Base-by-base conservation (phyloP, 2,329 filamentous ascomycete species). In the Hirsutella thompsonii region DNA sequence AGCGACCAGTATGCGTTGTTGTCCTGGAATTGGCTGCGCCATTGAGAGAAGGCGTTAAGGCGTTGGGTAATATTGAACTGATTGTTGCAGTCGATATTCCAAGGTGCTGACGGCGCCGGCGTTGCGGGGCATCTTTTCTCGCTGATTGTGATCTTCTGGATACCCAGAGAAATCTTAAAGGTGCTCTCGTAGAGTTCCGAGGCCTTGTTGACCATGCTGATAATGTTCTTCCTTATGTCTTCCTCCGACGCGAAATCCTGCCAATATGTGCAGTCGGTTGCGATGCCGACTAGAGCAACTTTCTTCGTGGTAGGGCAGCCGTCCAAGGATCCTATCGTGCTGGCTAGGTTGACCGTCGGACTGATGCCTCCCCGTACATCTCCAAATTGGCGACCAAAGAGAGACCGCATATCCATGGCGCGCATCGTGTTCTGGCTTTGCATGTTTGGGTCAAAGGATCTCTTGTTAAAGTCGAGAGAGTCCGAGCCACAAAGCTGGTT, bases 161-260 rank as follows among this genome's bases (percentile, higher is more conserved):
- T 76, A 35, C 88, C 92, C 29, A 98, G 76, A 0, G 89, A 90
- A 52, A 98, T 90, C 61, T 95, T 95, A 67, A 98, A 96, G 8
- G 84, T 84, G 51, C 72, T 77, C 59, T 98, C 92, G 55, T 92
- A 98, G 9, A 95, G 65, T 46, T 79, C 76, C 2, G 90, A 95
- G 1, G 92, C 92, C 36, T 79, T 70, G 63, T 94, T 95, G 58
- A 98, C 83, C 56, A 86, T 72, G 40, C 68, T 70, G 51, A 98
- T 88, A 46, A 98, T 74, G 56, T 92, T 92, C 46, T 73, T 60
- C 42, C 80, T 73, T 20, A 81, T 74, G 6, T 50, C 57, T n/a
- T 75, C 67, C 39, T 75, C 68, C 19, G 70, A 73, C 46, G 79
- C 74, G 58, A 95, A 93, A 3, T 70, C 69, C 2, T 67, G 68